These are phyloP conservation scores for Chaetomium tenue DNA, from an alignment of 495 filamentous ascomycete species.

Conservation along the genomic window DNA sequence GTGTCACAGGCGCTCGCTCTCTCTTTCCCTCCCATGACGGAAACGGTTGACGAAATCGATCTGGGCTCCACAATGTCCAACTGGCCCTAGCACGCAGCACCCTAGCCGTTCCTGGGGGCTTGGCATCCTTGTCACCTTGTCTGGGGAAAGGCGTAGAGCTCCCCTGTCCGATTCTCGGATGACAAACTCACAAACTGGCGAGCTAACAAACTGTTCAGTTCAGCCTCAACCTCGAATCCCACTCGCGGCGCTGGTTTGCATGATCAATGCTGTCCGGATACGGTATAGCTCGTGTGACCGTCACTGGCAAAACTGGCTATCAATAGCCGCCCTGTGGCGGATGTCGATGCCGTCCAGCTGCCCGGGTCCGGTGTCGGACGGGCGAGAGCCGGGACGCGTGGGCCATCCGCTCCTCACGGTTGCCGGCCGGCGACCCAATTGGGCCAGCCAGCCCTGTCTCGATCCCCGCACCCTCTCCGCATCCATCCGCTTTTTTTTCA, in stretches of 20 bases:
- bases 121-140: slow-evolving; percentile 13
- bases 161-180: slow-evolving; percentile 19
- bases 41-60: background rate
- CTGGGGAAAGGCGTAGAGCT: slow-evolving; percentile 21
- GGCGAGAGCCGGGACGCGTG: background rate
- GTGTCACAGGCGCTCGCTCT: too few species aligned
- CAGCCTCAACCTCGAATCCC: too few species aligned
- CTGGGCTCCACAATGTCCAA: background rate
- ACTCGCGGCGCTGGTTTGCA: background rate
- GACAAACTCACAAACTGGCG: too few species aligned
- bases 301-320: background rate
- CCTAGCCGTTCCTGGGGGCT: slow-evolving; percentile 2
- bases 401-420: background rate
- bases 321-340: background rate
- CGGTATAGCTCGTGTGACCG: background rate
- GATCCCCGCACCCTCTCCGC: slow-evolving; percentile 1
- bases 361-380: slow-evolving; percentile 8
- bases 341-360: background rate
- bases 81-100: background rate
- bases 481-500: background rate
- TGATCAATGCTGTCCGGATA: background rate
- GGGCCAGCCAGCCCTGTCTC: background rate
- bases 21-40: background rate
- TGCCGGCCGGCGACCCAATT: background rate
- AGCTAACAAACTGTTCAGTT: too few species aligned